phyloP scores from a whole-genome alignment of 306 rosid species.

The Cyclanthera cordifolia region DNA sequence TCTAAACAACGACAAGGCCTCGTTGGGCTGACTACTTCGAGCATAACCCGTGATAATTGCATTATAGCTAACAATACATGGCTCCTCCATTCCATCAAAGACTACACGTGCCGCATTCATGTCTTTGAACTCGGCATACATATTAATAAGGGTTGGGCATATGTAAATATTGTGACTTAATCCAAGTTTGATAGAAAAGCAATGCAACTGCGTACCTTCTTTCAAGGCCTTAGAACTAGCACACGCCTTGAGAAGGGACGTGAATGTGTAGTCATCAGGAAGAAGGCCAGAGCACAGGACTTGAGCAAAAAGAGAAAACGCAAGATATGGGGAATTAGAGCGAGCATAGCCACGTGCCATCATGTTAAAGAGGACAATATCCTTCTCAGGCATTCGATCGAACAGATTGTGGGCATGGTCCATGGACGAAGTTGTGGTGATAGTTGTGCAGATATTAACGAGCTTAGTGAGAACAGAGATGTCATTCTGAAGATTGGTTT shows the following conservation, averaged over 20 bases:
- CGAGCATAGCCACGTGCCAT: conserved; percentile 69
- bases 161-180: conserved; percentile 33
- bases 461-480: conserved; percentile 38
- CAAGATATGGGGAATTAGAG: conserved; percentile 37
- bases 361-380: conserved; percentile 47
- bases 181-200: conserved; percentile 48
- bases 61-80: conserved; percentile 56
- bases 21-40: conserved; percentile 48
- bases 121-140: conserved; percentile 51
- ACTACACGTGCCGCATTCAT: conserved; percentile 46
- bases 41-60: conserved; percentile 59
- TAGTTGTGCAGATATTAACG: conserved; percentile 42
- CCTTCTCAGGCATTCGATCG: conserved; percentile 51
- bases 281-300: conserved; percentile 25
- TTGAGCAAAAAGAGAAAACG: conserved; percentile 33
- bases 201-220: conserved; percentile 68
- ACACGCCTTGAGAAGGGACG: conserved; percentile 69
- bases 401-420: conserved; percentile 49
- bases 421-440: conserved; percentile 33
- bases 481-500: conserved; percentile 46
- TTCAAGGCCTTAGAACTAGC: conserved; percentile 47
- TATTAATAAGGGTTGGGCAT: conserved; percentile 53
- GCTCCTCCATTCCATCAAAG: conserved; percentile 50
- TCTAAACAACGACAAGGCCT: conserved; percentile 72
- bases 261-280: conserved; percentile 73